Conservation (phyloP, 257 asterid species). For the Solanum pinnatisectum region DNA sequence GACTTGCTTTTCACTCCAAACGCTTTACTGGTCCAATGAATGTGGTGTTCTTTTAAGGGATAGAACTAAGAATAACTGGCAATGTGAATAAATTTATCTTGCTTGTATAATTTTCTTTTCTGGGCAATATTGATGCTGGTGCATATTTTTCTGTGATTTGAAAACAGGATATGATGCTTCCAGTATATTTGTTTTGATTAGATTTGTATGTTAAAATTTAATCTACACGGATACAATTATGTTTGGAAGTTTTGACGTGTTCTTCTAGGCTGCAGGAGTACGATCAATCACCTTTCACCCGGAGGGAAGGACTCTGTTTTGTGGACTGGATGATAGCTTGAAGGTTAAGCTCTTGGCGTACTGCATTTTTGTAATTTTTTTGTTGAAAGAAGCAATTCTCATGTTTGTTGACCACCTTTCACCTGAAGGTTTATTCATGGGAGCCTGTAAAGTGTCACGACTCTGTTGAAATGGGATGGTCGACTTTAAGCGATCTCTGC, state of each 20-base stretch:
- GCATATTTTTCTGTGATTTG: background rate
- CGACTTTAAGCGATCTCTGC: slow-evolving; percentile 86
- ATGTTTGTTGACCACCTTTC: slow-evolving; percentile 10
- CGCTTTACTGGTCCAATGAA: background rate
- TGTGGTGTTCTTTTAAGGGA: background rate
- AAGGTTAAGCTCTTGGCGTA: slow-evolving; percentile 41
- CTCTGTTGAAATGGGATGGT: slow-evolving; percentile 97
- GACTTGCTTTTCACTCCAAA: background rate
- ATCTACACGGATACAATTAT: background rate
- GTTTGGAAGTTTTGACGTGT: slow-evolving; percentile 1
- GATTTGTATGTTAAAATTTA: background rate
- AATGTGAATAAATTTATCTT: background rate
- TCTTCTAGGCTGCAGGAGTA: slow-evolving; percentile 70
- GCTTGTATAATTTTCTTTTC: background rate
- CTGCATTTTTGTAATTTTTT: background rate
- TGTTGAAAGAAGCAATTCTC: background rate
- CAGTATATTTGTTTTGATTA: background rate
- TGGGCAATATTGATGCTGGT: background rate
- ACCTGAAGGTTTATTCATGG: slow-evolving; percentile 88
- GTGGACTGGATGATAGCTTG: slow-evolving; percentile 90
- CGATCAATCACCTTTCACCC: slow-evolving; percentile 82
- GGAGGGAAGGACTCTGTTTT: slow-evolving; percentile 83
- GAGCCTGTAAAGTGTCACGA: slow-evolving; percentile 93
- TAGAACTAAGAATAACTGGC: background rate
- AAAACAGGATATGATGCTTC: background rate